Evolutionary conservation across 257 asterid species (phyloP), one percentile per base, ranked within the genome.

Genomic region (Gentiana straminea): DNA sequence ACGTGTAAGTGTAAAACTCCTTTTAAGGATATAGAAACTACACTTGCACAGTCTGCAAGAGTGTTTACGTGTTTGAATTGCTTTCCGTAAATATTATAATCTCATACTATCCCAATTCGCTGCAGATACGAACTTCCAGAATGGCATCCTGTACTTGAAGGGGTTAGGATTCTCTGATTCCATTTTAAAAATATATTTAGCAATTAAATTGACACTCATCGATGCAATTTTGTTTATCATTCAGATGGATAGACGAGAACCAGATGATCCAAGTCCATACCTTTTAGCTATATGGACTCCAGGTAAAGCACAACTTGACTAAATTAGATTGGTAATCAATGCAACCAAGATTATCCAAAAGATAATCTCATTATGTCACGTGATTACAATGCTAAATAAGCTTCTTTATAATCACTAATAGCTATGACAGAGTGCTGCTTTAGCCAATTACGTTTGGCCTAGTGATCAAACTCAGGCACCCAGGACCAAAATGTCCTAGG

Each of bases 251-350:
- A 74, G 78, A 73, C 86, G 95, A 75, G 95, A 92, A 67, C 82
- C 81, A 24, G 97, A 88, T 75, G 99, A 92, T 74, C 94, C 97
- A 66, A 83, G 91, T 70, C 97, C 99, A 0, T 88, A 92, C 81
- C 95, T 92, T 68, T 82, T 92, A 37, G 97, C 97, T 52, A 81
- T 92, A 73, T 92, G 99, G 99, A 82, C 86, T 61, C 97, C 99
- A 54, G 99, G 99, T 92, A 79, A 13, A 65, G 58, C 59, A 13
- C 44, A 61, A 37, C 33, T 54, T 8, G 46, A 36, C 8, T 48
- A 2, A 13, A 8, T 49, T 15, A 33, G 13, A 34, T 55, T 39
- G 33, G 13, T 1, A 5, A 33, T 35, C 36, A 50, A 58, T 11
- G 2, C 5, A n/a, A 43, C 33, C 9, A 4, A 10, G 49, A 46